Base-by-base conservation (phyloP, 2,329 filamentous ascomycete genomes). In the Neopestalotiopsis clavispora region DNA sequence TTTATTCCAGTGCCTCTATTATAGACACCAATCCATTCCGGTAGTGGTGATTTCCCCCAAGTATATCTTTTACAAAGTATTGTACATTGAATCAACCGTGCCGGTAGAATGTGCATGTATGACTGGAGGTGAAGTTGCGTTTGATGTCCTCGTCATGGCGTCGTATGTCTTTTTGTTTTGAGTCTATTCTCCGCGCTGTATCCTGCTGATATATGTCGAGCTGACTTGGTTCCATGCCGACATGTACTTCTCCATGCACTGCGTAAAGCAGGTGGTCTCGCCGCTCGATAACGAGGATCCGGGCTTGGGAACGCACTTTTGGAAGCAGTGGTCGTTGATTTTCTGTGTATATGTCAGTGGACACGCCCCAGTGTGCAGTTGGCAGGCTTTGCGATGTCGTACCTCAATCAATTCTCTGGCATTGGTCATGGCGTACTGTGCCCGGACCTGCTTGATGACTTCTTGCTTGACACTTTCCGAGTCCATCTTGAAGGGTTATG, bases 231-330 rank as follows among this genome's bases (percentile, higher is more conserved):
- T 94, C 93, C 93, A 95, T 12, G 92, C 87, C 40, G 86, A 83
- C 85, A 95, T 93, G 85, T 95, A 95, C 81, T 95, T 95, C 76
- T 95, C 92, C 89, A 94, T 93, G 84, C 93, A 95, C 70, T 87
- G 85, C 23, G 87, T 92, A 77, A 93, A 86, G 83, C 93, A 95
- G 28, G 87, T 85, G 77, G 89, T 85, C 80, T 95, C 93, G 80
- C 86, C 81, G 80, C 86, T 88, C 64, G 90, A 91, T 68, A 95
- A 82, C 67, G 88, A 89, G 64, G 85, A 80, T 69, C 91, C 90
- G 67, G 93, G 91, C 76, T 91, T 90, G 64, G 91, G 85, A 17
- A 95, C 83, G 80, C 93, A 95, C 79, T 90, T 90, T 61, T 93
- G 89, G 83, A 94, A 95, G 84, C 93, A 95, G 81, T 91, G 90